Percentiles rank a stretch among this genome's conserved stretches.
Conservation (phyloP, 164 flowering plant genomes). For the Pachysandra terminalis region DNA sequence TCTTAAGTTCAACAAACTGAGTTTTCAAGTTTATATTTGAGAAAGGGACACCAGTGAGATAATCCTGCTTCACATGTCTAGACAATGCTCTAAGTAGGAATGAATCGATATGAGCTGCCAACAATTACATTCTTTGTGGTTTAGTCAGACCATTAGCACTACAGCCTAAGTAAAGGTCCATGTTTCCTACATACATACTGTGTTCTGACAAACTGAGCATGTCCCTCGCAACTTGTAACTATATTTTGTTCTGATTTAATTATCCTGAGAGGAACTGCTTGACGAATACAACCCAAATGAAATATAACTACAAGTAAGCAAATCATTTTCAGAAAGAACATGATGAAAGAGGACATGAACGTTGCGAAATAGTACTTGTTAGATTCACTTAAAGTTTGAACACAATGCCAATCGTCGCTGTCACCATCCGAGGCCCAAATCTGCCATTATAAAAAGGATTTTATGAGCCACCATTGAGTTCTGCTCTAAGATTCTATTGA, state of each 20-base stretch:
- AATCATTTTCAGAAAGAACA: neutral
- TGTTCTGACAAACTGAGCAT: neutral
- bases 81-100: too few species aligned
- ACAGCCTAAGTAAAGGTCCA: too few species aligned
- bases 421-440: slow-evolving; percentile 88
- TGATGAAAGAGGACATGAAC: too few species aligned
- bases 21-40: too few species aligned
- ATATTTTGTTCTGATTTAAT: neutral
- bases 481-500: neutral
- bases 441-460: slow-evolving; percentile 30
- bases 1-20: too few species aligned
- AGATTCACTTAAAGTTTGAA: slow-evolving; percentile 79
- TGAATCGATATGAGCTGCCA: too few species aligned
- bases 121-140: too few species aligned
- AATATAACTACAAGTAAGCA: neutral
- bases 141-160: too few species aligned
- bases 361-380: slow-evolving; percentile 48
- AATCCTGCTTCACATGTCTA: too few species aligned
- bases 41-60: too few species aligned
- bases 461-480: neutral
- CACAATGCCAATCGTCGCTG: slow-evolving; percentile 94
- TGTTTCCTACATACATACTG: neutral
- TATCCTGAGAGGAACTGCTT: neutral
- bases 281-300: neutral
- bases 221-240: neutral